phyloP scores from a whole-genome alignment of 768 basidiomycete genomes.

The Lactifluus subvellereus region DNA sequence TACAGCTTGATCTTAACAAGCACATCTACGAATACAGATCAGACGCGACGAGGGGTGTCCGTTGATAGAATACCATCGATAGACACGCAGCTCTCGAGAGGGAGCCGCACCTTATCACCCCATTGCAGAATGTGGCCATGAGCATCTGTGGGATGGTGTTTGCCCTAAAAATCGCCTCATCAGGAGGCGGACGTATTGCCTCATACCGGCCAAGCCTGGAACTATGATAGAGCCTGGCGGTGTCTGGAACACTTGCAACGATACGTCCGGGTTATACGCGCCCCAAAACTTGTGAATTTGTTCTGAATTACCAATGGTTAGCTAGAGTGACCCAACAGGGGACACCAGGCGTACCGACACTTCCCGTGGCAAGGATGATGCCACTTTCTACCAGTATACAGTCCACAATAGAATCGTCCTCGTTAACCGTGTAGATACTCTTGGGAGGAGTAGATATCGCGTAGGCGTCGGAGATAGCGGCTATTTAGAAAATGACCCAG shows the following conservation, averaged over 20 bases:
- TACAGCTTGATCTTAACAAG: constrained; percentile 54
- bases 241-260: constrained; percentile 25
- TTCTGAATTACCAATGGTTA: constrained; percentile 3
- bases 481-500: neutral
- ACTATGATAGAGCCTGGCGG: constrained; percentile 46
- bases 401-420: constrained; percentile 16
- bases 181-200: neutral
- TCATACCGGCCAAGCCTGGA: constrained; percentile 65
- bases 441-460: constrained; percentile 48
- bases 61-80: constrained; percentile 43
- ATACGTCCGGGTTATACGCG: constrained; percentile 28
- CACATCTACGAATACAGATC: constrained; percentile 43
- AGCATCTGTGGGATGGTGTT: constrained; percentile 45
- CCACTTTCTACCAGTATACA: constrained; percentile 20
- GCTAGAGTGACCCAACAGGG: neutral
- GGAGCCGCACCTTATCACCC: constrained; percentile 63
- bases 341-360: constrained; percentile 22
- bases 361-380: constrained; percentile 8
- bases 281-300: constrained; percentile 29
- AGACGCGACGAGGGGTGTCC: neutral
- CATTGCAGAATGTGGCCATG: constrained; percentile 76
- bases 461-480: constrained; percentile 35
- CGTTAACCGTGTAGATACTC: constrained; percentile 69
- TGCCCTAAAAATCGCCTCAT: neutral
- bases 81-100: constrained; percentile 52